Conservation (phyloP, 148 eudicot genomes). For the Rhododendron molle region DNA sequence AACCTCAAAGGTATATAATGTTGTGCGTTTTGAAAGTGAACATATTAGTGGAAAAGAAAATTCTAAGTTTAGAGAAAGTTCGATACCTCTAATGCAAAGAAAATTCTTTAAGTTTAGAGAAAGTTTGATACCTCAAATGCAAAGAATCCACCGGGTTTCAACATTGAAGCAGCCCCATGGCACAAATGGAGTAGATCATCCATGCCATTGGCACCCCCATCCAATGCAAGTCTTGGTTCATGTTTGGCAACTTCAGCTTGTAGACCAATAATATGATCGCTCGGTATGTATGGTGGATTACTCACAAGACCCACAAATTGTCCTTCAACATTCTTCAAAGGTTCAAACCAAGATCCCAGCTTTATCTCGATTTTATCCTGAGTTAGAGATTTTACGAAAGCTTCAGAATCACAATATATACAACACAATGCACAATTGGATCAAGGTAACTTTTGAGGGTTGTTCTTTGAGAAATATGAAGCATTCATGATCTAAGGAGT, state of each 20-base stretch:
- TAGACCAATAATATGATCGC: constrained; percentile 56
- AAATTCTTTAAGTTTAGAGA: constrained; percentile 12
- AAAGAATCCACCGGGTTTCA: constrained; percentile 85
- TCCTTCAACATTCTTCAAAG: constrained; percentile 59
- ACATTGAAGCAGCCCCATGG: constrained; percentile 47
- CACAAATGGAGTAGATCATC: constrained; percentile 59
- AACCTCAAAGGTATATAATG: neutral
- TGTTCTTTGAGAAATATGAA: neutral
- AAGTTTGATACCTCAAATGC: constrained; percentile 68
- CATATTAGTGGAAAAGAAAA: neutral
- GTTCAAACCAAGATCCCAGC: constrained; percentile 91
- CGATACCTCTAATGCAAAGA: constrained; percentile 82
- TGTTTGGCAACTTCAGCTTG: constrained; percentile 89
- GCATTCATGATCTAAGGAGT: neutral
- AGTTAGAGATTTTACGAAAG: constrained; percentile 1
- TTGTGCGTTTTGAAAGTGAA: neutral
- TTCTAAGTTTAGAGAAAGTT: neutral
- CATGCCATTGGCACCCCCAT: constrained; percentile 77
- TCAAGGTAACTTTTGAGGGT: neutral
- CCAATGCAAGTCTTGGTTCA: constrained; percentile 84
- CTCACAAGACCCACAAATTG: constrained; percentile 74
- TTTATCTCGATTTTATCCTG: constrained; percentile 57
- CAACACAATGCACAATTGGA: neutral
- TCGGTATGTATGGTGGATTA: constrained; percentile 96
- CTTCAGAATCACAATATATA: neutral